phyloP scores from a whole-genome alignment of 148 eudicot species.

The Silene latifolia region DNA sequence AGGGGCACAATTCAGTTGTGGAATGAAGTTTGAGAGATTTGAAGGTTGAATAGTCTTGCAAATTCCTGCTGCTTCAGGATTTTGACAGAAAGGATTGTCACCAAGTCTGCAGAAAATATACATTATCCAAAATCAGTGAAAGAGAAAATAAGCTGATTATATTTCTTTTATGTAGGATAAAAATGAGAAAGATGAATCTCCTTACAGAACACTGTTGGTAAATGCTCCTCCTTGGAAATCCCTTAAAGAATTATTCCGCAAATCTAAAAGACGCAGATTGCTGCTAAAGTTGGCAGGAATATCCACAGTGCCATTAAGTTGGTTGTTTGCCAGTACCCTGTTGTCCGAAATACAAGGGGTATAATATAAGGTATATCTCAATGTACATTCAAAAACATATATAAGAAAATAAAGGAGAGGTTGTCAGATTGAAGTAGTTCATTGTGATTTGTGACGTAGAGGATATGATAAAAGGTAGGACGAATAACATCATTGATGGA shows the following conservation, averaged over 20 bases:
- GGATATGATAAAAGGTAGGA: too few relatives aligned
- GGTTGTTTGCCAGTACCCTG: constrained; percentile 61
- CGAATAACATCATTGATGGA: not conserved
- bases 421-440: not conserved
- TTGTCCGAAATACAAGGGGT: too few relatives aligned
- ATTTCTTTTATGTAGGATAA: not conserved
- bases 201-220: constrained; percentile 37
- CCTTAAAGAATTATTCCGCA: constrained; percentile 49
- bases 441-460: not conserved
- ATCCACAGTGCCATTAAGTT: constrained; percentile 53
- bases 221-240: constrained; percentile 29
- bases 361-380: too few relatives aligned
- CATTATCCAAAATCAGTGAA: not conserved
- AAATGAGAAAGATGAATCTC: constrained; percentile 6
- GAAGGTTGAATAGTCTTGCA: constrained; percentile 35
- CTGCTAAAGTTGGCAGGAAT: constrained; percentile 40
- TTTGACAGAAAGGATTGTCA: constrained; percentile 54
- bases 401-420: not conserved
- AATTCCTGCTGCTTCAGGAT: constrained; percentile 34
- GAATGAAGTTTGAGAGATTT: constrained; percentile 17
- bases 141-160: not conserved
- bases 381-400: too few relatives aligned
- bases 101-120: constrained; percentile 46
- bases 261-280: constrained; percentile 42
- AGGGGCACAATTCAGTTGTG: constrained; percentile 35